phyloP scores from a whole-genome alignment of 192 early-diverging fungal genomes.

The Funneliformis mosseae region DNA sequence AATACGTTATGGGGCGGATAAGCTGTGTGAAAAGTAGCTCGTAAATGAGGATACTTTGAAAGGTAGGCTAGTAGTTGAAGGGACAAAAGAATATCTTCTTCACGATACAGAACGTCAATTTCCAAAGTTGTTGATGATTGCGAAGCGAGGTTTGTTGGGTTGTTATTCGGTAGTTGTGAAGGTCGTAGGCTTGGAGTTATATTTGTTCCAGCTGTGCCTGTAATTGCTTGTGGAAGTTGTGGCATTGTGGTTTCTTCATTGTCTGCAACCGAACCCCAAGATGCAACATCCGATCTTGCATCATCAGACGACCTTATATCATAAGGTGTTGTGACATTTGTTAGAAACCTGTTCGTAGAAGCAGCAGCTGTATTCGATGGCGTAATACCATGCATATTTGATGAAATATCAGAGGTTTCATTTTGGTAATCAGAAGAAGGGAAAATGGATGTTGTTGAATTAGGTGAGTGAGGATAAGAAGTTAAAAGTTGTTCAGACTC shows the following conservation, averaged over 20 bases:
- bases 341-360: slow-evolving; percentile 29
- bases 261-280: slow-evolving; percentile 35
- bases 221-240: slow-evolving; percentile 5
- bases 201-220: slow-evolving; percentile 13
- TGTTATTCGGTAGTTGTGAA: slow-evolving; percentile 32
- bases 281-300: slow-evolving; percentile 33
- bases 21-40: slow-evolving; percentile 59
- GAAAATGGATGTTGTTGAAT: slow-evolving; percentile 34
- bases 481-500: slow-evolving; percentile 18
- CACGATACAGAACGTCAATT: slow-evolving; percentile 67
- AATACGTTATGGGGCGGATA: slow-evolving; percentile 67
- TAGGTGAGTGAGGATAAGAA: slow-evolving; percentile 19
- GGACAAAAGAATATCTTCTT: slow-evolving; percentile 80
- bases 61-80: slow-evolving; percentile 88
- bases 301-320: slow-evolving; percentile 28
- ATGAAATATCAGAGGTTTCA: slow-evolving; percentile 36
- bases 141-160: slow-evolving; percentile 33
- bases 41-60: slow-evolving; percentile 84
- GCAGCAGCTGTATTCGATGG: slow-evolving; percentile 27
- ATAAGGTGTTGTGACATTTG: slow-evolving; percentile 29
- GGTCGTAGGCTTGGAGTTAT: slow-evolving; percentile 14
- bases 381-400: slow-evolving; percentile 27
- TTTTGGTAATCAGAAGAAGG: slow-evolving; percentile 10
- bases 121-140: slow-evolving; percentile 35
- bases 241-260: slow-evolving; percentile 23